These are phyloP conservation scores for Carallia pectinifolia DNA, from an alignment of 345 rosid species.

Conservation along the genomic window DNA sequence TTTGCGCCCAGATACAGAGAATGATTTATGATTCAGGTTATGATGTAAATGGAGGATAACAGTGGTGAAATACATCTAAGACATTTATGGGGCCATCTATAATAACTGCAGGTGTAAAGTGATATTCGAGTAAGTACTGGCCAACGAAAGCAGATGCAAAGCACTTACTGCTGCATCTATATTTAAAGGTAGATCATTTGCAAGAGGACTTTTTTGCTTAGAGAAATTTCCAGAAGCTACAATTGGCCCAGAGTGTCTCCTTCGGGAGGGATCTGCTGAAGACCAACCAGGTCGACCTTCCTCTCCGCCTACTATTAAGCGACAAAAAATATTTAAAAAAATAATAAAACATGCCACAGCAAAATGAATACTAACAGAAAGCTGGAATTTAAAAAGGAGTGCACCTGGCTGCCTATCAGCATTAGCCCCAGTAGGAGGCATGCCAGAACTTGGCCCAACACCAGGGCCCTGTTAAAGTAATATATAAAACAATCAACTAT, in stretches of 20 bases:
- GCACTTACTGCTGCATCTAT: slow-evolving; percentile 48
- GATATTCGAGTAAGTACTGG: not conserved
- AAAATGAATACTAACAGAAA: not conserved
- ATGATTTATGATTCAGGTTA: not conserved
- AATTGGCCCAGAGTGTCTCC: slow-evolving; percentile 50
- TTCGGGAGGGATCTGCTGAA: slow-evolving; percentile 42
- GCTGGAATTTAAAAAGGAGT: not conserved
- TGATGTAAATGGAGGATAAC: too few relatives aligned
- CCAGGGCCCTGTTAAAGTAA: slow-evolving; percentile 53
- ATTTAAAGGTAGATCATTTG: slow-evolving; percentile 46
- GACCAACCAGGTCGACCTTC: slow-evolving; percentile 55
- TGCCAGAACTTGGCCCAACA: slow-evolving; percentile 73
- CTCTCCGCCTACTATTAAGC: slow-evolving; percentile 46
- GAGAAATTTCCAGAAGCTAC: slow-evolving; percentile 39
- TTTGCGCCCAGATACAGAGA: not conserved
- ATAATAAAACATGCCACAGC: not conserved
- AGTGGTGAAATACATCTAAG: too few relatives aligned
- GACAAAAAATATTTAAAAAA: not conserved
- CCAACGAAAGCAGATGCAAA: slow-evolving; percentile 8
- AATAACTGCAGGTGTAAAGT: not conserved
- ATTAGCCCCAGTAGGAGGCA: slow-evolving; percentile 55
- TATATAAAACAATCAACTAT: not conserved
- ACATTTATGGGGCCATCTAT: not conserved
- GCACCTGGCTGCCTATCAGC: slow-evolving; percentile 67
- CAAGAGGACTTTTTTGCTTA: slow-evolving; percentile 49